Conservation (phyloP, 768 basidiomycete species). For the Agaricus subrufescens region DNA sequence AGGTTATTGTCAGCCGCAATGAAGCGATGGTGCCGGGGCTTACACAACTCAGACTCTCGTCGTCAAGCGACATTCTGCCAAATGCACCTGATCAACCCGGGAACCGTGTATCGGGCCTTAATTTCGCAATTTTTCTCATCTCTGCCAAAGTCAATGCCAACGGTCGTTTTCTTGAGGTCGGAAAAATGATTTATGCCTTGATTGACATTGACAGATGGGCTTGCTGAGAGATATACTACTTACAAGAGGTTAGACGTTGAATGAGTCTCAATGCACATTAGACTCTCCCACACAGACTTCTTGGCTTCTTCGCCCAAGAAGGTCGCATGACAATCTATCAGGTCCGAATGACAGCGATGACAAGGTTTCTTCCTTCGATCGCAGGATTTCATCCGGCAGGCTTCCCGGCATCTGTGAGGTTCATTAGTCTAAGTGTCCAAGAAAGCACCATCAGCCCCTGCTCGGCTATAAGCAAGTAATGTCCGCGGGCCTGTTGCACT, state of each 20-base stretch:
- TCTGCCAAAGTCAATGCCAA: slow-evolving; percentile 64
- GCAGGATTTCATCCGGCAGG: slow-evolving; percentile 17
- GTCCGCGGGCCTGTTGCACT: slow-evolving; percentile 52
- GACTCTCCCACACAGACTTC: slow-evolving; percentile 43
- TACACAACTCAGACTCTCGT: too few species aligned
- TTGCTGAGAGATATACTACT: slow-evolving; percentile 17
- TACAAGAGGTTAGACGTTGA: slow-evolving; percentile 75
- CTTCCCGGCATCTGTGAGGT: slow-evolving; percentile 38
- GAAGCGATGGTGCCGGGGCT: too few species aligned
- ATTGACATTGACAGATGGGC: not conserved
- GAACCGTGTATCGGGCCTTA: slow-evolving; percentile 52
- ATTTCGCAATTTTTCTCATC: slow-evolving; percentile 50
- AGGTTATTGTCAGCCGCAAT: too few species aligned
- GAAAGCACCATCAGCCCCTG: slow-evolving; percentile 26
- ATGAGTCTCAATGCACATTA: slow-evolving; percentile 75
- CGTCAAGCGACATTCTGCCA: too few species aligned
- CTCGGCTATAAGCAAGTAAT: slow-evolving; percentile 87
- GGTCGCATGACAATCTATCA: slow-evolving; percentile 75
- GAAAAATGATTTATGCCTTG: too few species aligned
- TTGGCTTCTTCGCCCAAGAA: slow-evolving; percentile 64
- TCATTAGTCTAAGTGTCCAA: not conserved
- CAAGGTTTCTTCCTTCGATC: slow-evolving; percentile 44
- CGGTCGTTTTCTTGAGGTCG: slow-evolving; percentile 46
- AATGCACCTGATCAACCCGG: not conserved
- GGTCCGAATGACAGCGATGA: slow-evolving; percentile 58